Conservation (phyloP, 148 eudicot species). For the Nyssa sinensis region DNA sequence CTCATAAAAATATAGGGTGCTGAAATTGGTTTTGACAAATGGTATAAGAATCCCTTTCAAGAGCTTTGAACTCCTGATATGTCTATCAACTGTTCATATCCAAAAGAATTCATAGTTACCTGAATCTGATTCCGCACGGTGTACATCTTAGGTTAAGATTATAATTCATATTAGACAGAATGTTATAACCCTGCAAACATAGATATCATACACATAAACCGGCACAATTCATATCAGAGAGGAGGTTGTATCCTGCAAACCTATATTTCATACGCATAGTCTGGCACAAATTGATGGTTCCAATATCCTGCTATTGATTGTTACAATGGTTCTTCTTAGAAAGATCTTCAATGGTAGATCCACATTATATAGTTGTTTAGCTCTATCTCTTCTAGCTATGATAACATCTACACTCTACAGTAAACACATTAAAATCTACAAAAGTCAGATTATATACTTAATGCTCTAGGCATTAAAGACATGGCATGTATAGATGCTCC, state of each 20-base stretch:
- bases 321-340: neutral
- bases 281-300: too few species aligned
- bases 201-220: neutral
- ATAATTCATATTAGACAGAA: neutral
- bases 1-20: neutral
- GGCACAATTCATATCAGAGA: neutral
- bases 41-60: neutral
- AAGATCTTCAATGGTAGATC: neutral
- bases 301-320: too few species aligned
- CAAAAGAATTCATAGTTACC: neutral
- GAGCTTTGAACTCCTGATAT: neutral
- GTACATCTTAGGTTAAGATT: neutral
- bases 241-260: neutral
- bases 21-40: neutral
- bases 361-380: neutral
- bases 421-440: neutral
- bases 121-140: neutral
- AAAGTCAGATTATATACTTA: neutral
- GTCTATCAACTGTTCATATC: neutral
- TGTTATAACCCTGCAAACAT: neutral
- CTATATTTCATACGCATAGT: neutral
- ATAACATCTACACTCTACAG: neutral
- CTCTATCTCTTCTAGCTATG: too few species aligned
- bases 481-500: neutral
- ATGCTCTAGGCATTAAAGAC: neutral